Evolutionary conservation across 331 rosid genomes (phyloP).

Genomic region (Pyracantha coccinea): DNA sequence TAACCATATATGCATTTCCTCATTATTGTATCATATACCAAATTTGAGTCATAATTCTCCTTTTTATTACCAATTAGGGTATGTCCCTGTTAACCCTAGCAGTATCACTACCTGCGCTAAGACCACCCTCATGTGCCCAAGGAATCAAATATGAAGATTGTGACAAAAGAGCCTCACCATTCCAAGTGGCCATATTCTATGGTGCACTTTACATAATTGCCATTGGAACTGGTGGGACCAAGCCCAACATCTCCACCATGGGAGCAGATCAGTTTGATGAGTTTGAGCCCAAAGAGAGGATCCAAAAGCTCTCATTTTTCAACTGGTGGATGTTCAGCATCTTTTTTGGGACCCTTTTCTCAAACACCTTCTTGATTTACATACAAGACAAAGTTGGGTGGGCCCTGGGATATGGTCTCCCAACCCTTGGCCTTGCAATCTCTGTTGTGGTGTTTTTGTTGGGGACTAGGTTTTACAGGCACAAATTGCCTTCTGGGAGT

Average conservation of each 20-base stretch:
- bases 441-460: constrained; percentile 51
- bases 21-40: neutral
- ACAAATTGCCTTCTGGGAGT: constrained; percentile 68
- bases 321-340: constrained; percentile 93
- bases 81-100: constrained; percentile 63
- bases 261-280: constrained; percentile 93
- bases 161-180: constrained; percentile 26
- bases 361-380: constrained; percentile 60
- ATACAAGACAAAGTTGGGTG: constrained; percentile 71
- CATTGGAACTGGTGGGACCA: constrained; percentile 78
- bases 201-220: constrained; percentile 62
- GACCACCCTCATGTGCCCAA: constrained; percentile 50
- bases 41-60: neutral
- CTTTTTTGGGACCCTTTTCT: constrained; percentile 72
- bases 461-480: constrained; percentile 67
- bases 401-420: constrained; percentile 76
- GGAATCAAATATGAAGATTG: constrained; percentile 30
- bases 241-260: constrained; percentile 88
- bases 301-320: constrained; percentile 71
- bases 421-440: constrained; percentile 56
- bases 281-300: constrained; percentile 60
- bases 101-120: constrained; percentile 51
- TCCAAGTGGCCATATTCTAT: constrained; percentile 59
- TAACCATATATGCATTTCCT: no score
- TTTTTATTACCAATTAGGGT: constrained; percentile 34